Percentiles rank a stretch among this genome's conserved stretches.
phyloP scores from a whole-genome alignment of 108 stramenopile species.

The Fistulifera solaris region DNA sequence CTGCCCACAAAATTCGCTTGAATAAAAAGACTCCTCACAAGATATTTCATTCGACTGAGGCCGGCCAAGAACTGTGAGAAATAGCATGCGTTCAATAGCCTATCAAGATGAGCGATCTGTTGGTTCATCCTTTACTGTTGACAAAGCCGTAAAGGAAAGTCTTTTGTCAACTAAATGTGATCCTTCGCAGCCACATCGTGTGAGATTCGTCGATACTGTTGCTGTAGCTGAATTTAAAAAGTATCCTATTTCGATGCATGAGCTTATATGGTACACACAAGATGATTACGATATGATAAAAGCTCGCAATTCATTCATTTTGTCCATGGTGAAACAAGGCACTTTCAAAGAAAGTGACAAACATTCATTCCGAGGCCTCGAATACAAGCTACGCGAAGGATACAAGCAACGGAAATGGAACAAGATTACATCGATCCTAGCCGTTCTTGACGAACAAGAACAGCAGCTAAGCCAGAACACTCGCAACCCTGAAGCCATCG shows the following conservation, averaged over 20 bases:
- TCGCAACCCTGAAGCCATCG: slow-evolving; percentile 8
- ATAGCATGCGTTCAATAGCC: too few relatives aligned
- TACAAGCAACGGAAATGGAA: slow-evolving; percentile 12
- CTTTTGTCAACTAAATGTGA: too few relatives aligned
- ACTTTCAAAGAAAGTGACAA: slow-evolving; percentile 8
- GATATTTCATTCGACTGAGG: too few relatives aligned
- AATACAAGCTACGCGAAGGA: slow-evolving; percentile 14
- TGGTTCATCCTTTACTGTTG: too few relatives aligned
- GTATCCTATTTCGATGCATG: background rate
- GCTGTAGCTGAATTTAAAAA: background rate
- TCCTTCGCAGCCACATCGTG: too few relatives aligned
- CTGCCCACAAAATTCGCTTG: too few relatives aligned
- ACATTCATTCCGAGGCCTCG: slow-evolving; percentile 19
- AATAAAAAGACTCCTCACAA: too few relatives aligned
- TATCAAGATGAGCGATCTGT: too few relatives aligned
- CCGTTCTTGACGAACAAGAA: slow-evolving; percentile 26
- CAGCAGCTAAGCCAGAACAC: slow-evolving; percentile 1
- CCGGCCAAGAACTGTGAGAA: too few relatives aligned
- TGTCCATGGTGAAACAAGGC: slow-evolving; percentile 10
- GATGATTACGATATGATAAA: slow-evolving; percentile 17
- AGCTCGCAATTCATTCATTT: slow-evolving; percentile 7
- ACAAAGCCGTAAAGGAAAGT: too few relatives aligned
- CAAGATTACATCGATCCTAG: slow-evolving; percentile 17
- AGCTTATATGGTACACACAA: slow-evolving; percentile 4
- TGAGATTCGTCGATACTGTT: background rate